These are phyloP conservation scores for Sherardia arvensis DNA, from an alignment of 257 asterid species.

Conservation along the genomic window DNA sequence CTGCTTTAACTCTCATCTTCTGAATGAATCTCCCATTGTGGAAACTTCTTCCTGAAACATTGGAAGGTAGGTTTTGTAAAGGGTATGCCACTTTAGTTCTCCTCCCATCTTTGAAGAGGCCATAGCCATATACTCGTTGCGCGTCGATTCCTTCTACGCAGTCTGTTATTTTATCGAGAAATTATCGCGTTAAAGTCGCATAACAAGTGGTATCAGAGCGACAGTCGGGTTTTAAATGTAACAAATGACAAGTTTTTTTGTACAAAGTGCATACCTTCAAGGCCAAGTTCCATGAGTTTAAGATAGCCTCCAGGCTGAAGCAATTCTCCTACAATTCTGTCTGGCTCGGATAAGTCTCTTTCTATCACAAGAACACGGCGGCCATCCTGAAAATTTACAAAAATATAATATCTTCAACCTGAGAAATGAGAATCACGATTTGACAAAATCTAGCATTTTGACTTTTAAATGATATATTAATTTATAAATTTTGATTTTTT, in stretches of 20 bases:
- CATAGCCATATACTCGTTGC: conserved; percentile 21
- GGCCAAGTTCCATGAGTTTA: conserved; percentile 26
- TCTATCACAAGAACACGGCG: conserved; percentile 18
- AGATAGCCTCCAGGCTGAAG: conserved; percentile 33
- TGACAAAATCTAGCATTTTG: conserved; percentile 4
- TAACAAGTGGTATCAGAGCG: background rate
- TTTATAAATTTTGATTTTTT: too few relatives aligned
- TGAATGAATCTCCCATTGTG: conserved; percentile 25
- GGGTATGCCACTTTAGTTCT: conserved; percentile 16
- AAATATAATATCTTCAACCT: background rate
- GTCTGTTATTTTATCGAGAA: conserved; percentile 7
- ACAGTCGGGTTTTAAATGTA: background rate
- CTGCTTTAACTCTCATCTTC: conserved; percentile 21
- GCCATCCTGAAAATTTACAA: conserved; percentile 15
- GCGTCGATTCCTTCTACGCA: conserved; percentile 23
- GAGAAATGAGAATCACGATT: background rate
- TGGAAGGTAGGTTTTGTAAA: conserved; percentile 14
- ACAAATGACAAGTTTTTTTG: background rate
- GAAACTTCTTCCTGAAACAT: conserved; percentile 20
- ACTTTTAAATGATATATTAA: too few relatives aligned
- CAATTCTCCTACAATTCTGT: conserved; percentile 29
- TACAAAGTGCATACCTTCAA: conserved; percentile 17
- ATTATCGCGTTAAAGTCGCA: background rate
- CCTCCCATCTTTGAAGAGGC: conserved; percentile 20
- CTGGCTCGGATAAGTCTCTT: conserved; percentile 28